These are phyloP conservation scores for Heracleum sosnowskyi DNA, from an alignment of 129 eudicot species.

Conservation along the genomic window DNA sequence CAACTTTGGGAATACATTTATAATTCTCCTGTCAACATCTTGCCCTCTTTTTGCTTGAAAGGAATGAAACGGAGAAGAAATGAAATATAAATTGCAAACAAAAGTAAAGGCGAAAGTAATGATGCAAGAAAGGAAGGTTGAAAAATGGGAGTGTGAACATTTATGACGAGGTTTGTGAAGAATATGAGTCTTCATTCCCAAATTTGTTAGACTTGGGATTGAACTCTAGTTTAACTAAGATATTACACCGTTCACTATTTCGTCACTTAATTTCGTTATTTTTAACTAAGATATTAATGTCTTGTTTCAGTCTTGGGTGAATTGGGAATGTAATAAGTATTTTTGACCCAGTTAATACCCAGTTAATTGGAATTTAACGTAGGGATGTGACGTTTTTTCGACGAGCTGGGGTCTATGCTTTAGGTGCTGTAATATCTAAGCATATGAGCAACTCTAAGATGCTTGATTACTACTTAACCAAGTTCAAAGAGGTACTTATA, in stretches of 20 bases:
- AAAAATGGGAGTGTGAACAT: no score
- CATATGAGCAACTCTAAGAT: constrained; percentile 20
- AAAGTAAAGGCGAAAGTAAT: no score
- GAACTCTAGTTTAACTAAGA: neutral
- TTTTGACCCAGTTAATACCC: neutral
- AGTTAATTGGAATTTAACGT: constrained; percentile 2
- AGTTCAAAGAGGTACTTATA: constrained; percentile 52
- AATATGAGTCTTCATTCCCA: neutral
- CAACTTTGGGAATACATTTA: no score
- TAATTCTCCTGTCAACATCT: no score
- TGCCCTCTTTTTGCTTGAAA: no score
- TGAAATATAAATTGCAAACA: neutral
- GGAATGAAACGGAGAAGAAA: no score
- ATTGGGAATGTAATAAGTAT: neutral
- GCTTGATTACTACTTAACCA: constrained; percentile 41
- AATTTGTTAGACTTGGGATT: neutral
- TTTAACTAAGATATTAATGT: neutral
- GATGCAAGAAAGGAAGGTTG: neutral
- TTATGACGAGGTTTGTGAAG: neutral
- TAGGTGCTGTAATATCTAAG: constrained; percentile 70
- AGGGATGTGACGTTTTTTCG: constrained; percentile 63
- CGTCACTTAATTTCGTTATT: neutral
- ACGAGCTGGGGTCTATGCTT: constrained; percentile 71
- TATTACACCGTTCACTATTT: neutral
- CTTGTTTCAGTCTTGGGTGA: neutral